These are phyloP conservation scores for Cairneyella variabilis DNA, from an alignment of 495 filamentous ascomycete species.

Conservation along the genomic window DNA sequence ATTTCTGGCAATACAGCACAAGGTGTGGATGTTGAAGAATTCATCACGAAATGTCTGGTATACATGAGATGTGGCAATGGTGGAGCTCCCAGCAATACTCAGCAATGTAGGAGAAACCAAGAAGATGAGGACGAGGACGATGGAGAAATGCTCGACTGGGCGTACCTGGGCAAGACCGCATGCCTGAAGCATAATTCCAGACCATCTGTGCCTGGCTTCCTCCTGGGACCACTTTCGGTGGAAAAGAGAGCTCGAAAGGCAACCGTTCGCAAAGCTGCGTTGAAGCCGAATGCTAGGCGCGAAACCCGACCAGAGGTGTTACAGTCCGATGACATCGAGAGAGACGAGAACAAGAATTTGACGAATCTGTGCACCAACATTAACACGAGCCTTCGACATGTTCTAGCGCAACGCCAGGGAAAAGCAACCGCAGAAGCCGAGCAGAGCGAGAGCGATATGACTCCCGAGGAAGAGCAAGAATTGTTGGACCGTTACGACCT, in stretches of 20 bases:
- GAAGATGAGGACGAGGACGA: slow-evolving; percentile 57
- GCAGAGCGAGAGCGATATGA: slow-evolving; percentile 31
- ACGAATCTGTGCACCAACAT: slow-evolving; percentile 65
- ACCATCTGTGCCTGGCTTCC: slow-evolving; percentile 75
- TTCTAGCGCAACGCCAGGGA: too few relatives aligned
- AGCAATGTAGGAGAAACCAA: slow-evolving; percentile 35
- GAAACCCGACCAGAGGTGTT: slow-evolving; percentile 75
- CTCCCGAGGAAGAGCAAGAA: slow-evolving; percentile 32
- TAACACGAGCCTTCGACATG: too few relatives aligned
- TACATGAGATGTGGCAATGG: slow-evolving; percentile 67
- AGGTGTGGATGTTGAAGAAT: slow-evolving; percentile 87
- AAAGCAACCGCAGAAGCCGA: slow-evolving; percentile 39
- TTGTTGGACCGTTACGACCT: slow-evolving; percentile 54
- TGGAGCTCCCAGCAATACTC: slow-evolving; percentile 36
- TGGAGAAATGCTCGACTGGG: slow-evolving; percentile 85
- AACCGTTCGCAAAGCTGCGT: slow-evolving; percentile 59
- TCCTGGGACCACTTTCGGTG: slow-evolving; percentile 84
- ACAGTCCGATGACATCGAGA: slow-evolving; percentile 62
- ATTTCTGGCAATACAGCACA: slow-evolving; percentile 63
- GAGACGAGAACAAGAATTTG: slow-evolving; percentile 69
- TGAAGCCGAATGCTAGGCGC: slow-evolving; percentile 57
- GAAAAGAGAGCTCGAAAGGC: slow-evolving; percentile 73
- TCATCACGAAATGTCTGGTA: slow-evolving; percentile 83
- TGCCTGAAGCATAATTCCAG: slow-evolving; percentile 68
- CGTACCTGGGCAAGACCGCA: slow-evolving; percentile 70